phyloP scores from a whole-genome alignment of 2,329 filamentous ascomycete species.

The Dryadomyces quercus-mongolicae region DNA sequence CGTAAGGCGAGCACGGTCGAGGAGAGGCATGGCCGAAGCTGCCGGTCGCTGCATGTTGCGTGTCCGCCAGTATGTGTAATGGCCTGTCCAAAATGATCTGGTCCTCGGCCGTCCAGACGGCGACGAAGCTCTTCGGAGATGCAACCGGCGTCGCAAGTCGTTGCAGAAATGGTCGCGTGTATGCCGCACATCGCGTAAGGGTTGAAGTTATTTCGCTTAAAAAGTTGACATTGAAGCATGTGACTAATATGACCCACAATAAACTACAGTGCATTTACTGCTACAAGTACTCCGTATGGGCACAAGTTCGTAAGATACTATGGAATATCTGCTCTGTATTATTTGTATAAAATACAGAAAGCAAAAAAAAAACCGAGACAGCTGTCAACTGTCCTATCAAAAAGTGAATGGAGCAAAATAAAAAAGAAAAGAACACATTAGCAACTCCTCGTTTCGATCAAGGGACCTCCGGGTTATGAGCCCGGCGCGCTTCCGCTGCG shows the following conservation, averaged over 20 bases:
- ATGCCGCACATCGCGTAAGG: constrained; percentile 46
- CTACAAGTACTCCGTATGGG: no score
- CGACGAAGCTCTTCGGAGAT: constrained; percentile 26
- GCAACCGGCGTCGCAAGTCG: constrained; percentile 12
- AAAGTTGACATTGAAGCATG: not conserved
- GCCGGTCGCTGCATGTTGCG: constrained; percentile 1
- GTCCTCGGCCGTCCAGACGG: constrained; percentile 43
- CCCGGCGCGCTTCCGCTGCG: constrained; percentile 11
- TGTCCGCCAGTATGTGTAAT: constrained; percentile 15
- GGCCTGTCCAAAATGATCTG: constrained; percentile 40
- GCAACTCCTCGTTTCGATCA: constrained; percentile 11
- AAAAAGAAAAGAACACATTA: not conserved
- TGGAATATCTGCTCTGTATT: no score
- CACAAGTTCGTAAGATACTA: no score
- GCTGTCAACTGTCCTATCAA: no score
- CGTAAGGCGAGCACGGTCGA: constrained; percentile 89
- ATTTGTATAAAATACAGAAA: not conserved
- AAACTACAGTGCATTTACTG: no score
- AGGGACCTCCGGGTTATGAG: constrained; percentile 11
- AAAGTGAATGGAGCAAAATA: not conserved
- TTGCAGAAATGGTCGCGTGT: constrained; percentile 34
- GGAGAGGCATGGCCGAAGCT: constrained; percentile 46
- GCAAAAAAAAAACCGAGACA: not conserved
- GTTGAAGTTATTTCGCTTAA: not conserved
- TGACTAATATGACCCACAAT: not conserved